Conservation (phyloP, 2,329 filamentous ascomycete genomes). For the Phoma sp. region DNA sequence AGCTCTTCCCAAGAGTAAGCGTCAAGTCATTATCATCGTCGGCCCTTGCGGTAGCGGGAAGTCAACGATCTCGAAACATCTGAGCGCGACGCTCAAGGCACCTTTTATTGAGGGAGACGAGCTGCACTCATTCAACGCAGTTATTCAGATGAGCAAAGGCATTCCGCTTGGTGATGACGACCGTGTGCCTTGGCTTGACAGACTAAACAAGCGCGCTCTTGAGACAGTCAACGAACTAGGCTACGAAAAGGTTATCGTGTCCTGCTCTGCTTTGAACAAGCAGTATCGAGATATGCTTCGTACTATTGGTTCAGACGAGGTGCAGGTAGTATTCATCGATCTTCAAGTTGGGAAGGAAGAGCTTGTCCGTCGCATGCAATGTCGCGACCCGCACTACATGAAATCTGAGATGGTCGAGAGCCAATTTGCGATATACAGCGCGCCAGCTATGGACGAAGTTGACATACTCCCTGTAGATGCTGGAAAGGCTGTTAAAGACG, state of each 20-base stretch:
- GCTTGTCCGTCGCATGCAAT: slow-evolving; percentile 34
- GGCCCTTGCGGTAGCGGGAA: slow-evolving; percentile 54
- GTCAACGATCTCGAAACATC: slow-evolving; percentile 43
- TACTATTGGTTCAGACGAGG: slow-evolving; percentile 15
- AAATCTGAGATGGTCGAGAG: slow-evolving; percentile 44
- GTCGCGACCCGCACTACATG: slow-evolving; percentile 48
- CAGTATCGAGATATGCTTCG: slow-evolving; percentile 45
- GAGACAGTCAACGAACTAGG: slow-evolving; percentile 16
- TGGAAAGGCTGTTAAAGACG: slow-evolving; percentile 8
- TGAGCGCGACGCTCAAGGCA: slow-evolving; percentile 37
- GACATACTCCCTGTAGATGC: slow-evolving; percentile 46
- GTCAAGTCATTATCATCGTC: slow-evolving; percentile 44
- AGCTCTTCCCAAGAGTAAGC: background rate
- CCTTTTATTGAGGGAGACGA: slow-evolving; percentile 53
- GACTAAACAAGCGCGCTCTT: slow-evolving; percentile 28
- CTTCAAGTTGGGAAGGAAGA: slow-evolving; percentile 43
- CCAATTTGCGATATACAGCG: slow-evolving; percentile 44
- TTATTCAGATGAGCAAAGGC: slow-evolving; percentile 42
- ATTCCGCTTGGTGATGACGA: slow-evolving; percentile 44
- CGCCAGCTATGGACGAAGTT: slow-evolving; percentile 33
- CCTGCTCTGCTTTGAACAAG: slow-evolving; percentile 50
- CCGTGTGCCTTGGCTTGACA: slow-evolving; percentile 27
- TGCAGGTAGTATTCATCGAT: slow-evolving; percentile 44
- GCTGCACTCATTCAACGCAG: slow-evolving; percentile 43
- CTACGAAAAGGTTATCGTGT: slow-evolving; percentile 39